Evolutionary conservation across 164 flowering plant species (phyloP).

Genomic region (Saururus chinensis): DNA sequence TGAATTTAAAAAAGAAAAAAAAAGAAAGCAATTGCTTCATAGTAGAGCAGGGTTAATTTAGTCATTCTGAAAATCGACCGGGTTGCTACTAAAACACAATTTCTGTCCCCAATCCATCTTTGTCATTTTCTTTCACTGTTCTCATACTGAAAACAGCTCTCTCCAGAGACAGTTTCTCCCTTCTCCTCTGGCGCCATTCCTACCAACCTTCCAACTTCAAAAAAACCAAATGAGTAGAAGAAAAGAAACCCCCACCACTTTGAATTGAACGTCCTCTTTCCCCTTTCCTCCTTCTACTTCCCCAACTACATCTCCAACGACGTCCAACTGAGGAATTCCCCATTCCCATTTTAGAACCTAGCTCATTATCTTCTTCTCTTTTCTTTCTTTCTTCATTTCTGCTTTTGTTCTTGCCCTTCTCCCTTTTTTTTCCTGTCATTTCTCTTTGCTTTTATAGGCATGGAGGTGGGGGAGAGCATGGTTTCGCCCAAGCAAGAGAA

Average conservation of each 20-base stretch:
- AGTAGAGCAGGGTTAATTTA: too few species aligned
- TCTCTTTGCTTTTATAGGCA: constrained; percentile 3
- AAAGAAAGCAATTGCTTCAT: too few species aligned
- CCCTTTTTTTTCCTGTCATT: background rate
- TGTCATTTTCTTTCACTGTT: too few species aligned
- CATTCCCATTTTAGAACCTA: background rate
- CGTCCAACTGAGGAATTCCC: background rate
- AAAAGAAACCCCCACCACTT: background rate
- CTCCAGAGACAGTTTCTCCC: constrained; percentile 2
- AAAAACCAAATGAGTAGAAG: background rate
- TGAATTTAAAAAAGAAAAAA: too few species aligned
- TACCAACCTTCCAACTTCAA: constrained; percentile 2
- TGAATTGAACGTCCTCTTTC: background rate
- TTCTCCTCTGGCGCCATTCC: constrained; percentile 8
- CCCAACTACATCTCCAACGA: background rate
- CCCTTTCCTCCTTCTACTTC: background rate
- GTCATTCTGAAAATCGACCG: too few species aligned
- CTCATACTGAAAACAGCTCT: background rate
- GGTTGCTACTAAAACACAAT: too few species aligned
- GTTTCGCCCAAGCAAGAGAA: constrained; percentile 29
- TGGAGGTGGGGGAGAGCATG: constrained; percentile 49
- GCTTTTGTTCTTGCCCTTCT: background rate
- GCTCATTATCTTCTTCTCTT: background rate
- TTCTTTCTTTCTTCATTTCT: background rate
- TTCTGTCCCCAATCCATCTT: too few species aligned